These are phyloP conservation scores for Quercus mongolica DNA, from an alignment of 306 rosid genomes.

Conservation along the genomic window DNA sequence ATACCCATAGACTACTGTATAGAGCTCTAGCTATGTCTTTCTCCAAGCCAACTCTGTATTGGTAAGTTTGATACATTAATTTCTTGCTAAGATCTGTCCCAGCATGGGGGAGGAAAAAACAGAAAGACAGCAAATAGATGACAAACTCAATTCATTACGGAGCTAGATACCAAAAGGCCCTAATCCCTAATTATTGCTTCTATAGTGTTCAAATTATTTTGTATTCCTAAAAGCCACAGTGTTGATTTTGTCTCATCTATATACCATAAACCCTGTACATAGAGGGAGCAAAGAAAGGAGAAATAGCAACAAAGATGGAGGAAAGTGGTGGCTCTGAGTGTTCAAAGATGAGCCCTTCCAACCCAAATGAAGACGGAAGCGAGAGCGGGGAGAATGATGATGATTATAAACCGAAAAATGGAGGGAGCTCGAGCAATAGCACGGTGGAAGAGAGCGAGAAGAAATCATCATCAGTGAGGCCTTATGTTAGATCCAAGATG, in stretches of 20 bases:
- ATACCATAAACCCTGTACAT: background rate
- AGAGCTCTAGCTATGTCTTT: constrained; percentile 11
- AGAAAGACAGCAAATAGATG: constrained; percentile 10
- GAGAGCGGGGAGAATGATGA: constrained; percentile 40
- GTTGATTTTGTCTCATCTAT: constrained; percentile 11
- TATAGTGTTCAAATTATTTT: constrained; percentile 6
- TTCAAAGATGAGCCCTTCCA: constrained; percentile 49
- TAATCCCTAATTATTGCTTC: constrained; percentile 24
- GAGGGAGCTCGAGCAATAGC: constrained; percentile 89
- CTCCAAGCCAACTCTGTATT: background rate
- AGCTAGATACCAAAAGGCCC: constrained; percentile 11
- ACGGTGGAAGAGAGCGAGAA: constrained; percentile 76
- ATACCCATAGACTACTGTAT: background rate
- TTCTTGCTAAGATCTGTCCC: constrained; percentile 19
- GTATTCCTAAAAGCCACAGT: background rate
- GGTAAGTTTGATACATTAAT: background rate
- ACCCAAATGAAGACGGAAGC: constrained; percentile 29
- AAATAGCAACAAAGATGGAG: constrained; percentile 13
- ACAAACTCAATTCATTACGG: background rate
- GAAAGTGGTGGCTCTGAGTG: constrained; percentile 45
- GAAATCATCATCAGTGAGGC: constrained; percentile 55
- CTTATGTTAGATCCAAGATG: constrained; percentile 88
- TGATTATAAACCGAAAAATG: constrained; percentile 26
- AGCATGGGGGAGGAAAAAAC: constrained; percentile 22
- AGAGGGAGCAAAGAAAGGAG: constrained; percentile 4